Conservation (phyloP, 2,329 filamentous ascomycete genomes). For the Fusarium papillatum region DNA sequence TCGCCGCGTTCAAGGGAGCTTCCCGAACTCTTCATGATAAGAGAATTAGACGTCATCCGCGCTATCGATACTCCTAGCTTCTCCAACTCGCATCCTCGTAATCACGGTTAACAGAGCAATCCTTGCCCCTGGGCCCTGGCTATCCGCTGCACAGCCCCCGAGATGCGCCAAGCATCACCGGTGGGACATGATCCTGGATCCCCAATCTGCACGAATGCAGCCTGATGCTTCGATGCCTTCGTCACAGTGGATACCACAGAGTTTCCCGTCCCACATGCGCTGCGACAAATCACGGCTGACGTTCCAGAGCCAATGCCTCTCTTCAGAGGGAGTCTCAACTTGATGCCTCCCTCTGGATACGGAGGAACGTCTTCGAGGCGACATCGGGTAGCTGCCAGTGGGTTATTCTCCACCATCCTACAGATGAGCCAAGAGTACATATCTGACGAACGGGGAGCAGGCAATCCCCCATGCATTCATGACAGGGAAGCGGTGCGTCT, state of each 20-base stretch:
- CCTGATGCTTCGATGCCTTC: conserved; percentile 40
- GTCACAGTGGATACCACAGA: conserved; percentile 34
- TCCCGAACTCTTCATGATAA: conserved; percentile 21
- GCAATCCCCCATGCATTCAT: conserved; percentile 27
- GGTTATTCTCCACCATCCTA: conserved; percentile 37
- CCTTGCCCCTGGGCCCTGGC: conserved; percentile 38
- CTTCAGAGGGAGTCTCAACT: conserved; percentile 27
- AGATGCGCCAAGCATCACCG: conserved; percentile 42
- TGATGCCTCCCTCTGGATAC: conserved; percentile 19
- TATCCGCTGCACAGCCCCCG: conserved; percentile 47
- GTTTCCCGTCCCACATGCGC: conserved; percentile 34
- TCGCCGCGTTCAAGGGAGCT: conserved; percentile 13
- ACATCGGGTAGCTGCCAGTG: conserved; percentile 28
- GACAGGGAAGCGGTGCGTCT: conserved; percentile 13
- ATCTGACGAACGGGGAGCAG: conserved; percentile 33
- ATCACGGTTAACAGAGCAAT: conserved; percentile 34
- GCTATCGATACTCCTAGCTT: conserved; percentile 29
- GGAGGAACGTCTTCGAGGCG: conserved; percentile 23
- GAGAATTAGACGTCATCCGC: conserved; percentile 30
- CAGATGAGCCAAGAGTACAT: conserved; percentile 25
- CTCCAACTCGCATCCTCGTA: conserved; percentile 34
- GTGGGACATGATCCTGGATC: conserved; percentile 35
- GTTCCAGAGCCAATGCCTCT: conserved; percentile 20
- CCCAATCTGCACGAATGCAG: conserved; percentile 41
- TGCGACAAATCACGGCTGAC: conserved; percentile 17